Evolutionary conservation across 768 basidiomycete species (phyloP).

Genomic region (Solioccasus polychromus): DNA sequence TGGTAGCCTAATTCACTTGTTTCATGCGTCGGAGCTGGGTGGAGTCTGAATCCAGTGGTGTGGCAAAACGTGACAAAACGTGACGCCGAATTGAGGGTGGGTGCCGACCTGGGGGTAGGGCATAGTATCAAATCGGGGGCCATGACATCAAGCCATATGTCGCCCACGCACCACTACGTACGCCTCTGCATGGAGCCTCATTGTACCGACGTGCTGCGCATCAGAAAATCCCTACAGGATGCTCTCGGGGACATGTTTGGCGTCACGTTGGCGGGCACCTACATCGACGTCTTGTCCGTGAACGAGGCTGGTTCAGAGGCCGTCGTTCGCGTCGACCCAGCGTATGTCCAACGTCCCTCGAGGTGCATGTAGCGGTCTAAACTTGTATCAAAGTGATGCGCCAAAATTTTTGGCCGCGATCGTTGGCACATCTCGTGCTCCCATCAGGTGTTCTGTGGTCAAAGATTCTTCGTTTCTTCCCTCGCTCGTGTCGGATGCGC

Average conservation of each 20-base stretch:
- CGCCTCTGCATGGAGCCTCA: slow-evolving; percentile 21
- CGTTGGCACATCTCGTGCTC: slow-evolving; percentile 21
- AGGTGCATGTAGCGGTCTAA: not conserved
- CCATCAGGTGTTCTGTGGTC: slow-evolving; percentile 21
- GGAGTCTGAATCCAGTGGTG: too few relatives aligned
- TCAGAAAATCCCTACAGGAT: slow-evolving; percentile 57
- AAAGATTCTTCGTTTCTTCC: slow-evolving; percentile 32
- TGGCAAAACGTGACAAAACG: too few relatives aligned
- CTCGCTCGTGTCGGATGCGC: slow-evolving; percentile 20
- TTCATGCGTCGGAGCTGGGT: too few relatives aligned
- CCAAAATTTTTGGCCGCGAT: slow-evolving; percentile 25
- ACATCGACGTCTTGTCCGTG: slow-evolving; percentile 61
- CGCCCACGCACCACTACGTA: slow-evolving; percentile 24
- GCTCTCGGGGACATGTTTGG: slow-evolving; percentile 56
- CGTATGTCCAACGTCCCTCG: slow-evolving; percentile 9
- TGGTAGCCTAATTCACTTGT: too few relatives aligned
- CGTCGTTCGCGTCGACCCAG: slow-evolving; percentile 20
- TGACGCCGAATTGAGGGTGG: too few relatives aligned
- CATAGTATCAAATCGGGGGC: not conserved
- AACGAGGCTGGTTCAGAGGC: slow-evolving; percentile 22
- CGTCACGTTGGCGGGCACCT: slow-evolving; percentile 44
- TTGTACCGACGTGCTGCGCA: slow-evolving; percentile 39
- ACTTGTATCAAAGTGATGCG: slow-evolving; percentile 18
- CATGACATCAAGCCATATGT: slow-evolving; percentile 20
- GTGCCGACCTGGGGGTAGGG: too few relatives aligned